These are phyloP conservation scores for Sporobolomyces roseus DNA, from an alignment of 768 basidiomycete genomes.

Conservation along the genomic window DNA sequence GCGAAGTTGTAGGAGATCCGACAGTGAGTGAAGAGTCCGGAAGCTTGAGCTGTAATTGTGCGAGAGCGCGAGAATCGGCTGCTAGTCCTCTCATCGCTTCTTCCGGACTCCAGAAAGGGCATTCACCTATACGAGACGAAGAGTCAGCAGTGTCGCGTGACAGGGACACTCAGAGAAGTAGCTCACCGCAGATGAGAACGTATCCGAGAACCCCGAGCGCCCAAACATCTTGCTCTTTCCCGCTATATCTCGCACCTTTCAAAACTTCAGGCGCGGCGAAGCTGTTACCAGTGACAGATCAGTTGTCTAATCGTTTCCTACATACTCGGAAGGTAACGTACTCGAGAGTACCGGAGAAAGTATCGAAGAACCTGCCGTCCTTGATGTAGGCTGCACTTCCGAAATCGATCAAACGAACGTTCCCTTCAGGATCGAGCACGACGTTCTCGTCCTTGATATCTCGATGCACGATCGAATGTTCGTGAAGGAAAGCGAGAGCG, in stretches of 20 bases:
- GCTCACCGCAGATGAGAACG: constrained; percentile 65
- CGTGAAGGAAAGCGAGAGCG: constrained; percentile 75
- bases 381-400: constrained; percentile 63
- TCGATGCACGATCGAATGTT: constrained; percentile 90
- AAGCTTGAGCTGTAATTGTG: constrained; percentile 45
- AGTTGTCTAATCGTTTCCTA: not conserved
- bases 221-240: constrained; percentile 98
- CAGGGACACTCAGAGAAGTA: constrained; percentile 43
- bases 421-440: constrained; percentile 60
- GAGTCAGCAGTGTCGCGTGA: constrained; percentile 29
- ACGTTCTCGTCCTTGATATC: constrained; percentile 88
- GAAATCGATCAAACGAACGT: constrained; percentile 92
- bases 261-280: constrained; percentile 97
- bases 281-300: constrained; percentile 24
- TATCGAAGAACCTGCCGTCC: constrained; percentile 52
- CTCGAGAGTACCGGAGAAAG: constrained; percentile 52
- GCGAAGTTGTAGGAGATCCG: constrained; percentile 11
- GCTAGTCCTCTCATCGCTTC: constrained; percentile 60
- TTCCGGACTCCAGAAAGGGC: constrained; percentile 82
- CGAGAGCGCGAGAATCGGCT: constrained; percentile 33
- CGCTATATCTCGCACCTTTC: constrained; percentile 87
- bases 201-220: constrained; percentile 95
- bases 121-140: constrained; percentile 63
- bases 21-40: constrained; percentile 15
- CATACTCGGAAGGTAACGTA: constrained; percentile 8